Evolutionary conservation across 2,329 filamentous ascomycete genomes (phyloP).

Genomic region (Trematosphaeria pertusa): DNA sequence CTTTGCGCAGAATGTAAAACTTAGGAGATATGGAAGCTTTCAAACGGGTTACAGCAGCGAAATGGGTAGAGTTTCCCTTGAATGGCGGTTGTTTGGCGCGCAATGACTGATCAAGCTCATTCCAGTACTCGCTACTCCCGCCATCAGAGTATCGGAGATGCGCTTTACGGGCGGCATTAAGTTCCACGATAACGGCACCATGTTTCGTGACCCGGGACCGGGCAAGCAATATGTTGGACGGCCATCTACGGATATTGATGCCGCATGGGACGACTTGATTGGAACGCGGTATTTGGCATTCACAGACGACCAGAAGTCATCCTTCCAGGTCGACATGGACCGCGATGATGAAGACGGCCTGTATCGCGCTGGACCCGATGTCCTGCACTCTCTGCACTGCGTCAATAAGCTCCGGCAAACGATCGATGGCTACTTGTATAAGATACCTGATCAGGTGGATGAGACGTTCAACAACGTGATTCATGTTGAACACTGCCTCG

Average conservation of each 20-base stretch:
- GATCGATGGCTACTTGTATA: not conserved
- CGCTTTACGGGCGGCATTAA: not conserved
- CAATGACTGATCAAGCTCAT: too few species aligned
- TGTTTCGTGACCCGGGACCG: not conserved
- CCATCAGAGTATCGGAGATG: not conserved
- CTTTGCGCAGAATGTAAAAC: not conserved
- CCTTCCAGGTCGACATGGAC: not conserved
- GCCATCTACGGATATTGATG: not conserved
- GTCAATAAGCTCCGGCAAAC: not conserved
- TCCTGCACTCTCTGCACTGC: not conserved
- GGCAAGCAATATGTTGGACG: not conserved
- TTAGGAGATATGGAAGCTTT: not conserved
- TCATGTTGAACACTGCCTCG: slow-evolving; percentile 1
- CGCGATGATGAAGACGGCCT: not conserved
- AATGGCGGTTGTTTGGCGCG: too few species aligned
- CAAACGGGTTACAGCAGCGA: not conserved
- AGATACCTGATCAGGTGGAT: not conserved
- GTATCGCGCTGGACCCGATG: not conserved
- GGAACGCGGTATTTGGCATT: not conserved
- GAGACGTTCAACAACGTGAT: not conserved
- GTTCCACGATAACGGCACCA: not conserved
- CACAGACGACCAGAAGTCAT: not conserved
- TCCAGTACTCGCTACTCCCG: not conserved
- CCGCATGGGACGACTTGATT: not conserved
- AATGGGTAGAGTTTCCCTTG: too few species aligned